A percentile compares a stretch with the other conserved stretches of the same genome.
Conservation (phyloP, 2,329 filamentous ascomycete genomes). For the Chaetothyriales sp. region DNA sequence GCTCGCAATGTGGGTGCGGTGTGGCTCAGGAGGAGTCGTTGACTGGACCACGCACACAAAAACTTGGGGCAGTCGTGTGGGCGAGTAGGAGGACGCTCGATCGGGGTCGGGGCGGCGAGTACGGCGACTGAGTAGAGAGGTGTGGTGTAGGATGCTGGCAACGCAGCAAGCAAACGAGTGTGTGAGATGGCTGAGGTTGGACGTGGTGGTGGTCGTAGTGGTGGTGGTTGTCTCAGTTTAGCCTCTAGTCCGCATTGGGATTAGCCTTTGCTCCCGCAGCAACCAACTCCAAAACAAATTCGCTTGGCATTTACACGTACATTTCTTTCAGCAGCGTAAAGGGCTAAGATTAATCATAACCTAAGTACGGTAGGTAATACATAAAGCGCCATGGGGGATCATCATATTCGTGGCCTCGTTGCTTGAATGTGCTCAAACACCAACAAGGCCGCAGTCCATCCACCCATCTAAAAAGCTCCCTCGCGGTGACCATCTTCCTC, state of each 20-base stretch:
- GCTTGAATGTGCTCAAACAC: not conserved
- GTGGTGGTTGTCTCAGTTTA: not conserved
- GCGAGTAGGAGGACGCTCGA: too few relatives aligned
- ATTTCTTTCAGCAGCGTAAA: not conserved
- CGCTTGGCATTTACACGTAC: not conserved
- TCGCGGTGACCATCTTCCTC: too few relatives aligned
- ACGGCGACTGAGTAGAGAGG: conserved; percentile 4
- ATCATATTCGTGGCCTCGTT: not conserved
- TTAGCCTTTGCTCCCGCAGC: not conserved
- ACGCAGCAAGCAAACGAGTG: not conserved
- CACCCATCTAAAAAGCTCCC: not conserved
- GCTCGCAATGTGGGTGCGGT: too few relatives aligned
- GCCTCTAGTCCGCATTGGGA: not conserved
- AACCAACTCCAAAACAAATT: not conserved
- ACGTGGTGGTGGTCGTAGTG: too few relatives aligned
- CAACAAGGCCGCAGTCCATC: not conserved
- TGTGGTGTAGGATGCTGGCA: not conserved
- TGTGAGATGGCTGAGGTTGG: conserved; percentile 1
- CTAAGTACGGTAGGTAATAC: not conserved
- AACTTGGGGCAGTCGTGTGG: not conserved
- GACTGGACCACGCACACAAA: not conserved
- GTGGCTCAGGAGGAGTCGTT: not conserved
- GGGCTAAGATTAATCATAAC: not conserved
- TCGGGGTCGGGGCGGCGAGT: too few relatives aligned
- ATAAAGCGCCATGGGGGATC: not conserved